Evolutionary conservation across 345 rosid species (phyloP).

Genomic region (Eucalyptus pauciflora): DNA sequence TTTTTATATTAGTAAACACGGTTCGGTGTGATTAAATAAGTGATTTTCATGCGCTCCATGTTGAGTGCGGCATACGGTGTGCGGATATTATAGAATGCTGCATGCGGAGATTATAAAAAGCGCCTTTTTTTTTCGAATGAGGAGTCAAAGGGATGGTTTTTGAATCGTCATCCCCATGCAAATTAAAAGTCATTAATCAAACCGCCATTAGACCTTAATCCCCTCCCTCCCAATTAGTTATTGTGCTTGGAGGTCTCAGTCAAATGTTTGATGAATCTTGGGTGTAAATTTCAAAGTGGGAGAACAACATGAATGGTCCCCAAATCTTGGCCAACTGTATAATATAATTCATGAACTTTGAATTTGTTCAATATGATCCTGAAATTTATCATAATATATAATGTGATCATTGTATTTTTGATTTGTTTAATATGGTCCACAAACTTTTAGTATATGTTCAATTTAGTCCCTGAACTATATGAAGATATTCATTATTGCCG

Average conservation of each 20-base stretch:
- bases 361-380: accelerated
- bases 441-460: accelerated
- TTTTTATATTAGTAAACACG: neutral
- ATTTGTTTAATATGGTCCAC: neutral
- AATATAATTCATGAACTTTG: accelerated
- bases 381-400: neutral
- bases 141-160: neutral
- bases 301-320: accelerated
- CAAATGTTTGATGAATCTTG: neutral
- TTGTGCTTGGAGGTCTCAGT: neutral
- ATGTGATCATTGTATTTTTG: accelerated
- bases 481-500: accelerated
- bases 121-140: neutral
- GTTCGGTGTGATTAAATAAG: neutral
- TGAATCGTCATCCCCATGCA: neutral
- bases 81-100: neutral
- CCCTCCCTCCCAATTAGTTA: neutral
- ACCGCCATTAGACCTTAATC: neutral
- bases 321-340: accelerated
- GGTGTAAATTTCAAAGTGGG: too few species aligned
- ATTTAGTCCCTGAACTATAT: accelerated
- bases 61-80: neutral
- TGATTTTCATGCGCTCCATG: neutral
- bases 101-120: neutral
- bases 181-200: neutral